Evolutionary conservation across 2,329 filamentous ascomycete genomes (phyloP), one percentile per base, ranked within the genome.

Genomic region (Furcasterigmium furcatum): DNA sequence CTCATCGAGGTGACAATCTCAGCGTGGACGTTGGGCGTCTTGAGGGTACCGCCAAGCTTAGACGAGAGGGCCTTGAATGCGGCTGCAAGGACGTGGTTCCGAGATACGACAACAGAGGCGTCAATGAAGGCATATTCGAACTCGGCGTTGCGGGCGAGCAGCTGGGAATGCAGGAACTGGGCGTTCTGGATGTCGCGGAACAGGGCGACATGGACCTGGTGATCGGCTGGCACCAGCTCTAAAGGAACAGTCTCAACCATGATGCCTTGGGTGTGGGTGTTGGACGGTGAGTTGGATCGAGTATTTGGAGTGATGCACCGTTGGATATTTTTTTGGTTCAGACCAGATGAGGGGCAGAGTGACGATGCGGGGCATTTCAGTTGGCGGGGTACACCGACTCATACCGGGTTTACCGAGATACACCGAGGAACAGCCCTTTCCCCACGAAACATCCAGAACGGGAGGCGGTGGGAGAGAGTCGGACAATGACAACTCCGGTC

Each of bases 121-220:
- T 99, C 92, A 39, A 99, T 79, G 54, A 99, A 87, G 27, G 91
- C 91, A 73, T 97, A 97, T 66, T 97, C 91, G 57, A 91, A 97
- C 9, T 85, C 84, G 10, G 80, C 60, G 61, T 97, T 96, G 43
- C 88, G 87, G 6, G 82, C 78, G n/a, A 97, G 74, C 5, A 99
- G 80, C 68, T 96, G 91, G 55, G 85, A 75, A 43, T 91, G 85
- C 36, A 99, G 74, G 59, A 86, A 91, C 1, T 79, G 67, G 10
- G 90, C 79, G 63, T 99, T 99, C 50, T 78, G 64, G 46, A 97
- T 80, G 62, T 88, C 72, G 19, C 73, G 78, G 71, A 94, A 96
- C 25, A 96, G 71, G 36, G 82, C 84, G 41, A 89, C 69, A 64
- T 94, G 84, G 24, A 96, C 72, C 7, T 79, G 75, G 61, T 90